Evolutionary conservation across 805 yeast genomes (phyloP).

Genomic region (Debaryomyces prosopidis): DNA sequence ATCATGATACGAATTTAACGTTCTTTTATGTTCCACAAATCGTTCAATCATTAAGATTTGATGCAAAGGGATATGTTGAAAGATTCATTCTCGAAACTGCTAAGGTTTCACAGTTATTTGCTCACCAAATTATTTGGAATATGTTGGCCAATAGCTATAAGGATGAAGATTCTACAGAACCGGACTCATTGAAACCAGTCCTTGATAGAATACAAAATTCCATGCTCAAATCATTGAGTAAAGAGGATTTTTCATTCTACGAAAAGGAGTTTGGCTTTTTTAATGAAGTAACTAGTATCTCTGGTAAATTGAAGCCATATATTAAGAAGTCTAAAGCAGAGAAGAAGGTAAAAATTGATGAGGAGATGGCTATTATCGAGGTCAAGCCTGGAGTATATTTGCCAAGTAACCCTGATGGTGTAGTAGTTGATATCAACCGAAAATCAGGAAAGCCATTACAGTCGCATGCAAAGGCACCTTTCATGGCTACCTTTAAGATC

Average conservation of each 20-base stretch:
- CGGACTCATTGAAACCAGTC: constrained; percentile 80
- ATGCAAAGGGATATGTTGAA: constrained; percentile 79
- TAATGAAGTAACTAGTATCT: constrained; percentile 86
- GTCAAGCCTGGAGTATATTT: constrained; percentile 69
- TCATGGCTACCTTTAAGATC: constrained; percentile 92
- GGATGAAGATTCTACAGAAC: constrained; percentile 81
- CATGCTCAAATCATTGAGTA: constrained; percentile 63
- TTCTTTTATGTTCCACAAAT: constrained; percentile 98
- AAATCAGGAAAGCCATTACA: constrained; percentile 93
- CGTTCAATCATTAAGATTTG: constrained; percentile 88
- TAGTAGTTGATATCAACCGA: constrained; percentile 87
- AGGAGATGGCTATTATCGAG: constrained; percentile 70
- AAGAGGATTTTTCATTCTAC: constrained; percentile 65
- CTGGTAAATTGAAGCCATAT: constrained; percentile 93
- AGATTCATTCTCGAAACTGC: constrained; percentile 91
- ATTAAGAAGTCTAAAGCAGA: constrained; percentile 94
- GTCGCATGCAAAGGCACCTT: constrained; percentile 98
- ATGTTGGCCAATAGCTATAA: constrained; percentile 90
- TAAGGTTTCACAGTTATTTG: constrained; percentile 83
- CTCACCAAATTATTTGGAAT: constrained; percentile 98
- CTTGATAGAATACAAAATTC: constrained; percentile 69
- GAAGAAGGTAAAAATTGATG: constrained; percentile 93
- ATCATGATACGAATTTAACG: constrained; percentile 81
- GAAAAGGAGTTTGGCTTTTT: constrained; percentile 86
- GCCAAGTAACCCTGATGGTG: constrained; percentile 96